Evolutionary conservation across 257 asterid species (phyloP).

Genomic region (Capsicum pubescens): DNA sequence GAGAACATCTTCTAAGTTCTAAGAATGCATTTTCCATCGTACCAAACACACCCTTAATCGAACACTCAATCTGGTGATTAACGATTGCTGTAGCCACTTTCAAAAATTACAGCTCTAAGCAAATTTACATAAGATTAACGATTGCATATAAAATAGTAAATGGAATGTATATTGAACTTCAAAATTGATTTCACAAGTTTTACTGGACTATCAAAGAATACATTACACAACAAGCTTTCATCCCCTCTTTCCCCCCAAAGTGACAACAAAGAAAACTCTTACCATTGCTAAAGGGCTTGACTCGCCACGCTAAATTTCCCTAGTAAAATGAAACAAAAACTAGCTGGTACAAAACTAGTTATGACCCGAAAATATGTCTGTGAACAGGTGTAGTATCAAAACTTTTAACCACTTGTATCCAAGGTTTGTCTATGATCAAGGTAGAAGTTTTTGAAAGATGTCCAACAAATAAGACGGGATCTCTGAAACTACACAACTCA

Average conservation of each 20-base stretch:
- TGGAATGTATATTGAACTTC: constrained; percentile 27
- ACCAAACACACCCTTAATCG: too few species aligned
- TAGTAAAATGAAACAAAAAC: constrained; percentile 31
- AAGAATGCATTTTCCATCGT: too few species aligned
- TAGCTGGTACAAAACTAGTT: constrained; percentile 30
- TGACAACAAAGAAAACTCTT: constrained; percentile 31
- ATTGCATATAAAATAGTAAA: constrained; percentile 11
- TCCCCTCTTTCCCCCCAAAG: constrained; percentile 33
- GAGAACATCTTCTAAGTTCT: too few species aligned
- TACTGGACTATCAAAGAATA: constrained; percentile 40
- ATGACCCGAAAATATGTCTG: constrained; percentile 89
- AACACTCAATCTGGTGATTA: too few species aligned
- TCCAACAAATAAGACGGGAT: constrained; percentile 88
- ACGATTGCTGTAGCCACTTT: background rate
- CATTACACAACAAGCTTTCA: constrained; percentile 67
- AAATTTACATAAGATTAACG: background rate
- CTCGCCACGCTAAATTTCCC: constrained; percentile 43
- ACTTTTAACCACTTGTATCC: constrained; percentile 71
- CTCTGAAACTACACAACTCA: constrained; percentile 63
- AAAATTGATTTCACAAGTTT: constrained; percentile 45
- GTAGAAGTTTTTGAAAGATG: constrained; percentile 83
- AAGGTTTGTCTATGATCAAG: constrained; percentile 89
- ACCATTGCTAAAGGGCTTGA: constrained; percentile 44
- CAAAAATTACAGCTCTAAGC: background rate
- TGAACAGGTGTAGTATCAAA: constrained; percentile 89